Evolutionary conservation across 192 early-diverging fungal genomes (phyloP), one percentile per base, ranked within the genome.

Genomic region (Coemansia sp.): DNA sequence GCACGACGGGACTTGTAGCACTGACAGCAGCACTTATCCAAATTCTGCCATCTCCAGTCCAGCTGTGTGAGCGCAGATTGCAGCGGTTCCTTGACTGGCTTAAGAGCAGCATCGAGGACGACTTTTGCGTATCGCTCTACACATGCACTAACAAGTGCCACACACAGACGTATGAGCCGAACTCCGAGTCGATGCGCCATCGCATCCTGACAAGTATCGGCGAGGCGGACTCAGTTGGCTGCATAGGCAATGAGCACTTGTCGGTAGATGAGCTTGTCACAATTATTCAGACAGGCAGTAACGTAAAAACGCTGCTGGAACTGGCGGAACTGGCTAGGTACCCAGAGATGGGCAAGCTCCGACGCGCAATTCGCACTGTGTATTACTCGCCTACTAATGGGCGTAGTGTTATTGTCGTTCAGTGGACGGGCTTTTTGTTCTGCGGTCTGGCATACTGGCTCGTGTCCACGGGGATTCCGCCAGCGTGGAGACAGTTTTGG

Each of bases 191-290:
- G 2, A 47, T 74, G 9, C 43, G 49, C 11, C 57, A 18, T 20
- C 71, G 77, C 16, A 66, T 79, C 22, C 49, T 39, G 55, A 38
- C 64, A 5, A 79, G 73, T 46, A 64, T 62, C 3, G 71, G 77
- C 20, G 41, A 33, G 16, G 50, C 34, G 0, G 40, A 49, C 4
- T 39, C 52, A 1, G 22, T 62, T 11, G 69, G 73, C 0, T 80
- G 78, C n/a, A 29, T 61, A 2, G 73, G 64, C 0, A 46, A 3
- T 15, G 62, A 62, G 0, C 9, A 61, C 1, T n/a, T 75, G 16
- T 46, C 65, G 2, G 62, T 49, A 1, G 72, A 74, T 27, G 73
- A 80, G 10, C 43, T 75, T 46, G 47, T 80, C 8, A 38, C 9
- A 1, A 39, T 72, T 16, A 57, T 72, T 0, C 69, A 75, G 20